Evolutionary conservation across 257 asterid species (phyloP).

Genomic region (Anisodus tanguticus): DNA sequence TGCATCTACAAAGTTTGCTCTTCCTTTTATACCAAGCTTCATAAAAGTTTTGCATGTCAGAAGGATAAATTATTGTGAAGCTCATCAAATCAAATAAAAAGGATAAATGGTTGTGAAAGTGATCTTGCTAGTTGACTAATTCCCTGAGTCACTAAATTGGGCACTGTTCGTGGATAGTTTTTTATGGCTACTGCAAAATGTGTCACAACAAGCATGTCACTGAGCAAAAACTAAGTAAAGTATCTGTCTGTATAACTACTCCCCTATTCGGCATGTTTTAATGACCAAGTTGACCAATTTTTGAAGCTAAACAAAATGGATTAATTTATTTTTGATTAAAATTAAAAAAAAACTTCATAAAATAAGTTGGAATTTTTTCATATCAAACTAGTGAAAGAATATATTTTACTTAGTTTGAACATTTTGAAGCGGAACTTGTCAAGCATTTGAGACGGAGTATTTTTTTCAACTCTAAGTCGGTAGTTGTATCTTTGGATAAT

Average conservation of each 20-base stretch:
- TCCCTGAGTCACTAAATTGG: background rate
- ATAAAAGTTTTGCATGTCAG: background rate
- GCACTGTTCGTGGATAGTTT: background rate
- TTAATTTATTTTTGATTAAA: background rate
- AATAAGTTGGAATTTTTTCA: background rate
- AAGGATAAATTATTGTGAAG: background rate
- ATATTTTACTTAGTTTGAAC: background rate
- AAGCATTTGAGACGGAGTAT: background rate
- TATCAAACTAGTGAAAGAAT: conserved; percentile 9
- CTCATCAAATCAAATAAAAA: background rate
- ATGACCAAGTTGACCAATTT: conserved; percentile 6
- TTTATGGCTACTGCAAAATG: conserved; percentile 15
- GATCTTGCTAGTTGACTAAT: background rate
- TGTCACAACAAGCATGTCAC: background rate
- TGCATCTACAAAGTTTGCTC: conserved; percentile 19
- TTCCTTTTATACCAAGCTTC: background rate
- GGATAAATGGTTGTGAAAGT: conserved; percentile 2
- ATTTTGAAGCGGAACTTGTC: background rate
- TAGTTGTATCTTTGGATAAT: background rate
- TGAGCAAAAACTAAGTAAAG: background rate
- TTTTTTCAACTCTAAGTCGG: background rate
- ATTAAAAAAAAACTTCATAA: background rate
- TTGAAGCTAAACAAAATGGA: background rate
- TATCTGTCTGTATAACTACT: background rate
- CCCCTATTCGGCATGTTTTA: background rate